phyloP scores from a whole-genome alignment of 139 green algal species.

The Nannochloris sp. region DNA sequence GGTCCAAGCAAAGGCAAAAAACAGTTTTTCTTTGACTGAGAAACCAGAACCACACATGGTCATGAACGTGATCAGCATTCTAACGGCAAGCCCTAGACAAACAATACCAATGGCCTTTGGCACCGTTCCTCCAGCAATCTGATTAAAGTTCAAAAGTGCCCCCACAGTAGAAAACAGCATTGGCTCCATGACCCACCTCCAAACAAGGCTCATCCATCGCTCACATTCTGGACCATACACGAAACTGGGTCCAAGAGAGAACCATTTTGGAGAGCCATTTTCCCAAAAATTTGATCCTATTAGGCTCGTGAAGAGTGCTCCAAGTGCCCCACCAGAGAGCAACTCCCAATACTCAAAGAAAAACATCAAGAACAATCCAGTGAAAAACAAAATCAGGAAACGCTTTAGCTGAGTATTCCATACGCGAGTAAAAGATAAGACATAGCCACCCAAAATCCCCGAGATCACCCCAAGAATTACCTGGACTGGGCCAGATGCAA shows the following conservation, averaged over 20 bases:
- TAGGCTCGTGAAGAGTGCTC: slow-evolving; percentile 47
- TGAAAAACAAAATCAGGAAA: slow-evolving; percentile 35
- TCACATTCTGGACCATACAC: slow-evolving; percentile 31
- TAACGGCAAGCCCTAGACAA: slow-evolving; percentile 38
- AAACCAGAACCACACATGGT: slow-evolving; percentile 41
- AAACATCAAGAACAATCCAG: slow-evolving; percentile 55
- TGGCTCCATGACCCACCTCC: slow-evolving; percentile 45
- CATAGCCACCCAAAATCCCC: slow-evolving; percentile 36
- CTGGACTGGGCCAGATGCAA: slow-evolving; percentile 30
- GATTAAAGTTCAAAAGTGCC: slow-evolving; percentile 46
- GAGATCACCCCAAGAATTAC: slow-evolving; percentile 50
- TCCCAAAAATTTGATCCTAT: slow-evolving; percentile 47
- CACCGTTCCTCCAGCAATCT: slow-evolving; percentile 34
- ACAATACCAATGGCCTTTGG: slow-evolving; percentile 51
- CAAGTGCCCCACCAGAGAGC: slow-evolving; percentile 60
- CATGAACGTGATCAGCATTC: slow-evolving; percentile 39
- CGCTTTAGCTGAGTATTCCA: slow-evolving; percentile 52
- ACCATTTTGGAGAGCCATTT: slow-evolving; percentile 30
- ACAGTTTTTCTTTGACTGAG: slow-evolving; percentile 53
- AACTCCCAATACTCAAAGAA: slow-evolving; percentile 61
- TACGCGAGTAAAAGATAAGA: slow-evolving; percentile 42
- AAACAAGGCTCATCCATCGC: slow-evolving; percentile 27
- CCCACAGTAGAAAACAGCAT: slow-evolving; percentile 80
- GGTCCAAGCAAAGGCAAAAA: slow-evolving; percentile 68
- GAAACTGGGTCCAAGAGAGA: slow-evolving; percentile 22